Base-by-base conservation (phyloP, 192 early-diverging fungal genomes). In the Coemansia sp. region DNA sequence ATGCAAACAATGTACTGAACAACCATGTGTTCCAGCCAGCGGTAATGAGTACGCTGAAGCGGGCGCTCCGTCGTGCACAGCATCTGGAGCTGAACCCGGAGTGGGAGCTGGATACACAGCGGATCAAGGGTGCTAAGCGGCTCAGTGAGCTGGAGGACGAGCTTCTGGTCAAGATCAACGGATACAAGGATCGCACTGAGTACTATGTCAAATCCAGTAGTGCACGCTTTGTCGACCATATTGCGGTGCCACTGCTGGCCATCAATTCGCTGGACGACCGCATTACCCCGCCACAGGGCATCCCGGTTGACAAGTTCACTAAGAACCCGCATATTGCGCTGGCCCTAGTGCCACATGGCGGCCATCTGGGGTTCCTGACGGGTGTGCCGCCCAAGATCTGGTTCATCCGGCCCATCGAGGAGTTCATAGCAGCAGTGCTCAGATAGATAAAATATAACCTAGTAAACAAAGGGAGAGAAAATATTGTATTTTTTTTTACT, bases 201-300 rank as follows among this genome's bases (percentile, higher is more conserved):
- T 98, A 91, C 59, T 91, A 92, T 58, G 74, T 71, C 3, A 74
- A 77, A 38, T 85, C 86, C 10, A 86, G 84, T 48, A 86, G 77
- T 20, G 65, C 55, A 1, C 68, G 83, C n/a, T 75, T 68, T 14
- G 80, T 91, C 41, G 75, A 83, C 20, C 67, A 79, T 25, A 87
- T 92, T 33, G 64, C 78, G 8, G 71, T 92, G 10, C 96, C 96
- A 17, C 86, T 89, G 41, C 71, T 98, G 27, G 88, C 93, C 45
- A 75, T 96, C 42, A 88, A 87, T 36, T 87, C 93, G 34, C 41
- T 88, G 40, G 92, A 96, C 65, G 96, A 98, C 69, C 88, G 92
- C 19, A 88, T 98, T 62, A 84, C 88, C 11, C 74, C 75, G 13
- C 50, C 58, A 1, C 78, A 86, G 52, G 84, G 84, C 4, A 84